A percentile compares a stretch with the other conserved stretches of the same genome.
These are phyloP conservation scores for Globisporangium viniferum DNA, from an alignment of 352 stramenopile species.

Conservation along the genomic window DNA sequence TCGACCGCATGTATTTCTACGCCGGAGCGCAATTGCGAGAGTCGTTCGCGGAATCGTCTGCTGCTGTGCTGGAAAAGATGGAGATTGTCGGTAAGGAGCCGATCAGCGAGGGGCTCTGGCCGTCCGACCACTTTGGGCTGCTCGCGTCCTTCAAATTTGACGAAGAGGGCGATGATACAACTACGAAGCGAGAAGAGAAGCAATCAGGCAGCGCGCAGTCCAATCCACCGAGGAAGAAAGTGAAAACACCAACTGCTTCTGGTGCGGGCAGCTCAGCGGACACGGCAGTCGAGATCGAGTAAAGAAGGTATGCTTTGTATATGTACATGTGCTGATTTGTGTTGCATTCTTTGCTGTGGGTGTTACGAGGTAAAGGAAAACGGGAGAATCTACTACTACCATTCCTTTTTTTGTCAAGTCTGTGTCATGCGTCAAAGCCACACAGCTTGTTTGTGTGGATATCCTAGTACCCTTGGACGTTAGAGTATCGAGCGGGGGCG, in stretches of 20 bases:
- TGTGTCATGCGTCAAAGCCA: background rate
- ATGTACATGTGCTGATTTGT: background rate
- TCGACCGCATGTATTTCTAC: slow-evolving; percentile 79
- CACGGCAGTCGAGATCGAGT: slow-evolving; percentile 18
- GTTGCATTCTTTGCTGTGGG: background rate
- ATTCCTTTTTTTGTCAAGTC: background rate
- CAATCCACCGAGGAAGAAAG: slow-evolving; percentile 9
- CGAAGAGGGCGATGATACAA: slow-evolving; percentile 13
- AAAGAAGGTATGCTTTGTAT: background rate
- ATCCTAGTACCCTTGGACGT: slow-evolving; percentile 7
- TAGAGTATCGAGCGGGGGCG: background rate
- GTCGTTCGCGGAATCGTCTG: slow-evolving; percentile 13
- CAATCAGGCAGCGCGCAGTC: background rate
- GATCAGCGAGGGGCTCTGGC: slow-evolving; percentile 65
- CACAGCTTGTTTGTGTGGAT: background rate
- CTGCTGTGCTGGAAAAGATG: slow-evolving; percentile 36
- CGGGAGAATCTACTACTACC: background rate
- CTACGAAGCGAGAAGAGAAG: background rate
- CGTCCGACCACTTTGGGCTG: slow-evolving; percentile 75
- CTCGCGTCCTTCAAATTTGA: slow-evolving; percentile 43
- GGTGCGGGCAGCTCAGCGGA: slow-evolving; percentile 1
- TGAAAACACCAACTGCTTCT: background rate
- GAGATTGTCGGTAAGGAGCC: slow-evolving; percentile 60
- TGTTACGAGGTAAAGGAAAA: background rate
- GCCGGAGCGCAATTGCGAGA: slow-evolving; percentile 11